Conservation (phyloP, 495 filamentous ascomycete species). For the Mycothermus thermophilus region DNA sequence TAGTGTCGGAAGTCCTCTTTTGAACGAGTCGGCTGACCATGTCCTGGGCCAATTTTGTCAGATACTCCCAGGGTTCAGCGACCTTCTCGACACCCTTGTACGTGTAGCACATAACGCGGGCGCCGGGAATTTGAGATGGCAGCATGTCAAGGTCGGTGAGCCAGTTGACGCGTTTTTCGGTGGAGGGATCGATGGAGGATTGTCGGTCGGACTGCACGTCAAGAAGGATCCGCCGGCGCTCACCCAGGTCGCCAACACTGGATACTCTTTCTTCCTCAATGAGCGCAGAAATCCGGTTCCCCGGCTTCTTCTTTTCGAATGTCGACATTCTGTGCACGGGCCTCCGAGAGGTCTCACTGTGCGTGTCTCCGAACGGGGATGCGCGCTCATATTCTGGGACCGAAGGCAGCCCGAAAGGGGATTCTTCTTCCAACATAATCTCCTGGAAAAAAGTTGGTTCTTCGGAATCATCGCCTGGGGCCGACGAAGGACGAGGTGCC, state of each 20-base stretch:
- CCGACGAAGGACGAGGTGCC: too few relatives aligned
- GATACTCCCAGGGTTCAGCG: constrained; percentile 4
- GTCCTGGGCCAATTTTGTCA: constrained; percentile 3
- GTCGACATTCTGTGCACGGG: constrained; percentile 1
- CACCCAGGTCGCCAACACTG: constrained; percentile 1
- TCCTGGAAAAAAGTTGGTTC: constrained; percentile 1
- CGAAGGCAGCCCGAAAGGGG: constrained; percentile 1
- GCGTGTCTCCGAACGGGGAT: background rate
- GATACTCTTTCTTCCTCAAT: constrained; percentile 1
- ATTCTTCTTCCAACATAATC: too few relatives aligned
- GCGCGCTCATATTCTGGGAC: constrained; percentile 5
- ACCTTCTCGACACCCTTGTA: constrained; percentile 6
- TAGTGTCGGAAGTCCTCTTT: constrained; percentile 3
- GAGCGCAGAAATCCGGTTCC: background rate
- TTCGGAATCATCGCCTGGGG: background rate
- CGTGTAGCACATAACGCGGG: constrained; percentile 10
- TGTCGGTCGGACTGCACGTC: constrained; percentile 7
- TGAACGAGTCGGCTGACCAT: constrained; percentile 1
- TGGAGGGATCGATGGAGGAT: constrained; percentile 4
- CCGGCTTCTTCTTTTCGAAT: constrained; percentile 2
- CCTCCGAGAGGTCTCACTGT: background rate
- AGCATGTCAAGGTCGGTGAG: constrained; percentile 10
- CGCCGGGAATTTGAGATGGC: constrained; percentile 3
- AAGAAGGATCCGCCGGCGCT: constrained; percentile 1
- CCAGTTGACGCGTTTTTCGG: constrained; percentile 9